Evolutionary conservation across 768 basidiomycete genomes (phyloP), one percentile per base, ranked within the genome.

Genomic region (Termitomyces sp.): DNA sequence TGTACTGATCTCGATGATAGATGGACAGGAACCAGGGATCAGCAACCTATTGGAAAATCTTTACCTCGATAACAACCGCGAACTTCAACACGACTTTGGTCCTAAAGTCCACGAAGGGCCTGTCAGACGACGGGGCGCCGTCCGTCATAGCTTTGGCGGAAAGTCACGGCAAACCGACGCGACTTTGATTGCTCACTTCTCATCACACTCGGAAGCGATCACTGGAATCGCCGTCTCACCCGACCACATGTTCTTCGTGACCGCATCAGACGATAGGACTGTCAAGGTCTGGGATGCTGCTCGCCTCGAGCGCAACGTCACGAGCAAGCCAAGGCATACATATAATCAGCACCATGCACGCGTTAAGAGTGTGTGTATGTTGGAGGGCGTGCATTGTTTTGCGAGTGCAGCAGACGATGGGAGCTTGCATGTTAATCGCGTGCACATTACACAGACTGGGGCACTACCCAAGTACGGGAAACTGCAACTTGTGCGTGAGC

Each of bases 221-320:
- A 93, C 89, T 2, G 82, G 85, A 8, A 75, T 98, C 23, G 88
- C 88, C 2, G 90, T 95, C 23, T 87, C 96, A 1, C 95, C 96
- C 2, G 97, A 98, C 65, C 93, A 97, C 64, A 74, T 87, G 68
- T 99, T 97, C 77, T 98, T 99, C 62, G 86, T 95, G 4, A 92
- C 96, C 0, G 86, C 90, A 37, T 96, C 94, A 0, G 87, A 98
- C 60, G 96, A 98, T 71, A 92, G 91, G 75, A 95, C 91, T 0
- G 86, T 95, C 66, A 95, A 94, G 69, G 80, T 91, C 41, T 97
- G 94, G 94, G 90, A 93, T 62, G 89, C 94, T 1, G 90, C 92
- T 8, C 79, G 94, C n/a, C 77, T 98, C 44, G 96, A 98, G 67
- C 82, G 95, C 56, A 98, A 94, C 70, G 92, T 97, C 17, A 92